Evolutionary conservation across 2,329 filamentous ascomycete genomes (phyloP), one percentile per base, ranked within the genome.

Genomic region (Talaromyces amestolkiae): DNA sequence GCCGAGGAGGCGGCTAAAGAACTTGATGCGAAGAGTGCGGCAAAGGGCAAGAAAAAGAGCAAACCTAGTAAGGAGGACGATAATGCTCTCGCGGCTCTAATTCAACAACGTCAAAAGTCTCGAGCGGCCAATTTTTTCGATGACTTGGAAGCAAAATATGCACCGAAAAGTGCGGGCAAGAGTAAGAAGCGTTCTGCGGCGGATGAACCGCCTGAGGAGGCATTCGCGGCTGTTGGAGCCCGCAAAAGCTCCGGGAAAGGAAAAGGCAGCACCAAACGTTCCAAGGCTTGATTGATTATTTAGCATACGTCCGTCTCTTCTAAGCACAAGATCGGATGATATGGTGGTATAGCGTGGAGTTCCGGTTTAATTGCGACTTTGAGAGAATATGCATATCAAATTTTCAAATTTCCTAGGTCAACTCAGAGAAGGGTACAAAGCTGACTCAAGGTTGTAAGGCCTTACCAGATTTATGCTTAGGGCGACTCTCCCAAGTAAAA

Each of bases 1-100:
- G 92, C 93, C 0, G 87, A 90, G 74, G 87, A 91, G 67, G 84
- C 90, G 67, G 90, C 90, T 0, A 89, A 91, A 76, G 87, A 94
- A 76, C 76, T 94, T 3, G 91, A 91, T 2, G 84, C 92, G 3
- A 85, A 90, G 70, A 89, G 91, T 11, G 7, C 49, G 65, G 88
- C 90, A 33, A 72, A 75, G 61, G 75, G 73, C 61, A 80, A 70
- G 69, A 78, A 75, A 68, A 79, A 77, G 64, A 79, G 80, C 66
- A 86, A 85, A 71, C 81, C 79, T 41, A 82, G 80, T 64, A 78
- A 74, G 51, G 79, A 69, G 53, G 79, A 70, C 67, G 72, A 76
- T 37, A 74, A 74, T 60, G 81, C 80, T 67, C 81, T 96, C 45
- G 87, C 88, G n/a, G 91, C 90, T 1, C 76, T 96, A 72, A 96